Base-by-base conservation (phyloP, 495 filamentous ascomycete genomes). In the Trypethelium eluteriae region DNA sequence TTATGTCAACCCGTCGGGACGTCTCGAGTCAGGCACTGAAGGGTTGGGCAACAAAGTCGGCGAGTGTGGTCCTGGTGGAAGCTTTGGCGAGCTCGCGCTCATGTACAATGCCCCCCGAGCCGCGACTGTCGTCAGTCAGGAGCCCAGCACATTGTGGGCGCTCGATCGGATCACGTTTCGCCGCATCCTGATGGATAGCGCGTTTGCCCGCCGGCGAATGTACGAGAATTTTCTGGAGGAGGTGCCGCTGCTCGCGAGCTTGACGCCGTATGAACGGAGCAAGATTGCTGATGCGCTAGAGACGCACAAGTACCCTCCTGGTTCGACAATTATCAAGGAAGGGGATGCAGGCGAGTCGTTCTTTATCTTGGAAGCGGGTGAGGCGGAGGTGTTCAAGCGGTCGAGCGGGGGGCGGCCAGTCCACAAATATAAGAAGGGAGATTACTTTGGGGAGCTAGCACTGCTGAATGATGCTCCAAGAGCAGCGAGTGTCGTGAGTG, bases 41-140 rank as follows among this genome's bases (percentile, higher is more conserved):
- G 94, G 93, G 5, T 84, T 96, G 81, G 94, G 94, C 39, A 82
- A 83, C 64, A 90, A 89, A 70, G 93, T 98, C n/a, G 84, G 83
- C 72, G 84, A 79, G 47, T 93, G 92, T 64, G 89, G 89, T 46
- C 85, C 92, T 2, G 95, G 95, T 38, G 92, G 93, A 64, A 95
- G 91, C n/a, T 98, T 98, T 79, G 94, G 94, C 68, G 94, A 98
- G 78, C 81, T 98, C 62, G 94, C 94, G 34, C 81, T 98, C 72
- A 98, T 98, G 94, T 98, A 98, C 79, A 97, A 97, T 72, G 92
- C 94, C 16, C 94, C 95, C 3, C 89, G 94, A 71, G 95, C 95
- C n/a, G 94, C 94, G 2, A 98, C 94, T 1, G 91, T 98, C 64
- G 85, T 95, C 64, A 94, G 89, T 18, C 86, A 87, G 36, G 92